phyloP scores from a whole-genome alignment of 2,329 filamentous ascomycete genomes.

The Aureobasidium leucospermi region DNA sequence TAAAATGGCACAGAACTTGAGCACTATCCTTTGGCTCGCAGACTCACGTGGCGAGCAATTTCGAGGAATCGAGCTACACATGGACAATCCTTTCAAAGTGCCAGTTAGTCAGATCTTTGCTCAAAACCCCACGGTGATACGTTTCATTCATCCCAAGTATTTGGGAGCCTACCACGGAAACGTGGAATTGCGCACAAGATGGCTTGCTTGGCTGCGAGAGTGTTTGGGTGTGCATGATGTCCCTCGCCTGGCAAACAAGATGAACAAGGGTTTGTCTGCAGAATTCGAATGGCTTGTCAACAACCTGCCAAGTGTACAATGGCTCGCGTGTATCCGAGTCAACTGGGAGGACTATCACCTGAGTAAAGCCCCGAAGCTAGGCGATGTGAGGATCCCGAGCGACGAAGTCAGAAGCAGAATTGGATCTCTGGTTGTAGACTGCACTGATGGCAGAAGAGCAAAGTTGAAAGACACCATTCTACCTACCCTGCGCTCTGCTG shows the following conservation, averaged over 20 bases:
- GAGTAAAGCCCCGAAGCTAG: neutral
- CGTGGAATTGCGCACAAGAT: neutral
- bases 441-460: neutral
- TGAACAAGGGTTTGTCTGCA: neutral
- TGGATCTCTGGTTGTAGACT: neutral
- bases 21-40: neutral
- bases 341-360: constrained; percentile 2
- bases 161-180: neutral
- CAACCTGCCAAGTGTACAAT: neutral
- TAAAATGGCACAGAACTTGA: neutral
- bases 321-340: neutral
- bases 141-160: constrained; percentile 9
- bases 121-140: neutral
- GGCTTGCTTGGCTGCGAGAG: neutral
- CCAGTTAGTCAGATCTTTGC: neutral
- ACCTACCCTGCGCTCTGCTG: neutral
- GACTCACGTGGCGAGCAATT: neutral
- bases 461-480: constrained; percentile 8
- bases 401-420: neutral
- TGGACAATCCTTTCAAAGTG: neutral
- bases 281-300: constrained; percentile 3
- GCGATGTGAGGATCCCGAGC: neutral
- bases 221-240: neutral
- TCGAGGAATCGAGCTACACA: neutral
- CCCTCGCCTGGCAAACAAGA: neutral